These are phyloP conservation scores for Aristolochia contorta DNA, from an alignment of 164 flowering plant species.

Conservation along the genomic window DNA sequence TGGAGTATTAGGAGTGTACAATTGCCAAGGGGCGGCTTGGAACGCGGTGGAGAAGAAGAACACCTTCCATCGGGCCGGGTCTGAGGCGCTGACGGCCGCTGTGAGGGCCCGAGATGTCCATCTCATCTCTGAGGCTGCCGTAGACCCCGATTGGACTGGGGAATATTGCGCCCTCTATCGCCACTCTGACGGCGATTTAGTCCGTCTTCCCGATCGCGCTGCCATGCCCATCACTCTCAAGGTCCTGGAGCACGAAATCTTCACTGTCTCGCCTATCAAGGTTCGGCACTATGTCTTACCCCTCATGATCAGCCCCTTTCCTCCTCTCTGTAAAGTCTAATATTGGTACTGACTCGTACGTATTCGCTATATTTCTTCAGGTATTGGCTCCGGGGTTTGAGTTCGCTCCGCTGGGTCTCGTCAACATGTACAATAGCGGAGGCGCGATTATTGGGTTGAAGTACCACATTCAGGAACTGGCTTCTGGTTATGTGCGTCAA, in stretches of 20 bases:
- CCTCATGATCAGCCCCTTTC: neutral
- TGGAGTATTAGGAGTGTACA: slow-evolving; percentile 81
- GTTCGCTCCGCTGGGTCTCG: slow-evolving; percentile 63
- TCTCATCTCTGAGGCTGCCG: slow-evolving; percentile 46
- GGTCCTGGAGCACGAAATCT: slow-evolving; percentile 56
- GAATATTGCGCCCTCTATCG: slow-evolving; percentile 51
- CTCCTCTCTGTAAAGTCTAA: neutral
- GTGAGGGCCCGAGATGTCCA: slow-evolving; percentile 64
- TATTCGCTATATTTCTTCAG: slow-evolving; percentile 3
- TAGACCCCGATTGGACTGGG: slow-evolving; percentile 50
- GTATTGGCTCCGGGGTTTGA: slow-evolving; percentile 35
- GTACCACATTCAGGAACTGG: slow-evolving; percentile 9
- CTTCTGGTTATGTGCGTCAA: slow-evolving; percentile 3
- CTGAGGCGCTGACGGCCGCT: slow-evolving; percentile 42
- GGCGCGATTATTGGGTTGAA: slow-evolving; percentile 25
- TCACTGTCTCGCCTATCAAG: slow-evolving; percentile 64
- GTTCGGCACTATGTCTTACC: no score
- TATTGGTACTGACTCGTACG: neutral
- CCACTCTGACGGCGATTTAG: slow-evolving; percentile 34
- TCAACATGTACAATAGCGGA: slow-evolving; percentile 27
- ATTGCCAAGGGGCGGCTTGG: slow-evolving; percentile 99
- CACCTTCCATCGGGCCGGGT: slow-evolving; percentile 46
- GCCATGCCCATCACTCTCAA: slow-evolving; percentile 58
- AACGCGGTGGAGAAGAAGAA: slow-evolving; percentile 54
- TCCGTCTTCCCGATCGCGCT: slow-evolving; percentile 38